phyloP scores from a whole-genome alignment of 1,139 yeast species.

The Geotrichum fermentans region DNA sequence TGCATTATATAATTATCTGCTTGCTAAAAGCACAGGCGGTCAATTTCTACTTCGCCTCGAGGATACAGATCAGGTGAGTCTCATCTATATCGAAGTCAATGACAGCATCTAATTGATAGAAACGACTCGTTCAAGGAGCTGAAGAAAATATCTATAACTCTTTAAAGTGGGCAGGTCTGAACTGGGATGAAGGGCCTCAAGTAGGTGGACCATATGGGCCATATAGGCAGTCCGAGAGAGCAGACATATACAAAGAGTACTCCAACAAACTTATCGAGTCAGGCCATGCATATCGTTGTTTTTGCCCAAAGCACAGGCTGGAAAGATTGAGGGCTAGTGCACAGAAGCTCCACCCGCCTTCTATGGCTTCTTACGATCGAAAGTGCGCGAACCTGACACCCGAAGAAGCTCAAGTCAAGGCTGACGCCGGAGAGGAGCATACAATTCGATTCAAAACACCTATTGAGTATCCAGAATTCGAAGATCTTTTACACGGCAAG shows the following conservation, averaged over 20 bases:
- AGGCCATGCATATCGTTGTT: constrained; percentile 81
- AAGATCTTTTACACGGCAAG: constrained; percentile 72
- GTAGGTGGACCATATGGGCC: constrained; percentile 69
- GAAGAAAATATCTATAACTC: constrained; percentile 74
- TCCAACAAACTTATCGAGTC: constrained; percentile 52
- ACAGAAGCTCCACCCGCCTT: constrained; percentile 70
- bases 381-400: constrained; percentile 51
- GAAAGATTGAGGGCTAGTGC: constrained; percentile 67
- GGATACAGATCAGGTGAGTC: constrained; percentile 70
- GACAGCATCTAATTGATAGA: constrained; percentile 28
- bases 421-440: constrained; percentile 35
- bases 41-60: constrained; percentile 77
- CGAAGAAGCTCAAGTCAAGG: constrained; percentile 41
- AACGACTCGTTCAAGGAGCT: constrained; percentile 72
- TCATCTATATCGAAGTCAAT: not conserved
- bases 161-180: constrained; percentile 69
- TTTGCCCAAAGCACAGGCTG: constrained; percentile 78
- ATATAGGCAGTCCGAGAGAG: constrained; percentile 78
- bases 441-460: constrained; percentile 55
- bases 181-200: constrained; percentile 76
- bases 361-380: constrained; percentile 88
- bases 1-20: constrained; percentile 79
- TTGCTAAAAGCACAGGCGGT: constrained; percentile 78
- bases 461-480: constrained; percentile 55
- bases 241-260: constrained; percentile 56